Evolutionary conservation across 2,329 filamentous ascomycete species (phyloP).

Genomic region (Cryphonectria carpinicola): DNA sequence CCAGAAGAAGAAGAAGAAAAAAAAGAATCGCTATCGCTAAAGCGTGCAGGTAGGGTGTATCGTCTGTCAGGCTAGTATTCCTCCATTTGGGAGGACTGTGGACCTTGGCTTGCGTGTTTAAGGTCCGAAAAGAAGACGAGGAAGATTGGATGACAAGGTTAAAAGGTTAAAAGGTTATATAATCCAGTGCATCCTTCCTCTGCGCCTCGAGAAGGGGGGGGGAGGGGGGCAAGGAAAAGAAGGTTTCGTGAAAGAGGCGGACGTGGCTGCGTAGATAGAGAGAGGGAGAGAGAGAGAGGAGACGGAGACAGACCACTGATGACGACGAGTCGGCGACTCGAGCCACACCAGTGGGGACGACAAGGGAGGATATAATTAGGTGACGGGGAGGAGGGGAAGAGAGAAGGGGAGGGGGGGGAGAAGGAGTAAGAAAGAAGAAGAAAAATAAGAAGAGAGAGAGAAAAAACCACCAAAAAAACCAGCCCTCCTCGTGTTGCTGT

Average conservation of each 20-base stretch:
- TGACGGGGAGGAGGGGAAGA: not conserved
- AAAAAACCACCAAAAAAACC: not conserved
- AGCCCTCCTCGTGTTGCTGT: not conserved
- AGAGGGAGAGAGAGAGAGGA: not conserved
- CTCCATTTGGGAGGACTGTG: not conserved
- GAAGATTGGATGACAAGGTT: not conserved
- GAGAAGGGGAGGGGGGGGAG: too few species aligned
- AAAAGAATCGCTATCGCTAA: not conserved
- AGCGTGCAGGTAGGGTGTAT: not conserved
- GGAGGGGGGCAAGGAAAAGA: not conserved
- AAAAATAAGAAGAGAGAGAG: not conserved
- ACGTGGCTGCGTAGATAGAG: not conserved
- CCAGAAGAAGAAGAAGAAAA: too few species aligned
- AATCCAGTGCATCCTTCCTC: not conserved
- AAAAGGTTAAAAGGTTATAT: too few species aligned
- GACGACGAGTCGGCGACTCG: constrained; percentile 7
- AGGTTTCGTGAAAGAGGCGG: not conserved
- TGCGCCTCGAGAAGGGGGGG: not conserved
- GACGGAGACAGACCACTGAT: constrained; percentile 12
- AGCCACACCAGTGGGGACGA: constrained; percentile 7
- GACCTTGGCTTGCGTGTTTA: not conserved
- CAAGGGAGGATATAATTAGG: constrained; percentile 4
- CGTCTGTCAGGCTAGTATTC: not conserved
- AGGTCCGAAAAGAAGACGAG: not conserved
- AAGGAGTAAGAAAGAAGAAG: not conserved